Evolutionary conservation across 345 rosid genomes (phyloP), one percentile per base, ranked within the genome.

Genomic region (Ailanthus altissimus): DNA sequence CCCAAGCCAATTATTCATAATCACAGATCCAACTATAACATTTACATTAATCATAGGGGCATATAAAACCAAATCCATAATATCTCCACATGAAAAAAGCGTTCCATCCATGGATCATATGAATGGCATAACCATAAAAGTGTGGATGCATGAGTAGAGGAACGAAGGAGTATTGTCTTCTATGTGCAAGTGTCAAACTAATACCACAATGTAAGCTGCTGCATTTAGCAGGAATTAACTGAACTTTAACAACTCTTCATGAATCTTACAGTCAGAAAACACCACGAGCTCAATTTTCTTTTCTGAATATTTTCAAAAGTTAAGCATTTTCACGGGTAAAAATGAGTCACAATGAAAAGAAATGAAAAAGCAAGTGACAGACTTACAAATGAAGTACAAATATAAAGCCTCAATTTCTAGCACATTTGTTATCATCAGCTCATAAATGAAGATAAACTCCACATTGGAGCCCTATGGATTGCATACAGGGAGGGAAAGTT

Each of bases 161-260:
- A 60, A 46, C 76, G 45, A 28, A n/a, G 18, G n/a, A 64, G 50
- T 23, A 21, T 23, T 73, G 42, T 58, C 38, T 51, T 64, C 78
- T 0, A 38, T 62, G 21, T 62, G 20, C 15, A 9, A 40, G 46
- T n/a, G 32, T 40, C 32, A n/a, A 45, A 61, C 32, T 12, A 62
- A 63, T 6, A 6, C 77, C 11, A 3, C 20, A 62, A 62, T 6
- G 26, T 28, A 15, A 59, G 46, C 54, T 46, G 46, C 18, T 46
- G 46, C 18, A 40, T 54, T 21, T 21, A n/a, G 20, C 38, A 38
- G 56, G 6, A 26, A 59, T 13, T 12, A 23, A 50, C 60, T 38
- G 5, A 36, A 38, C 5, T 38, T n/a, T 23, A 49, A 40, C 40
- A 51, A 51, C 51, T 21, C 18, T 36, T 32, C 45, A 57, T 25